phyloP scores from a whole-genome alignment of 2,329 filamentous ascomycete species.

The Penicillium freii region DNA sequence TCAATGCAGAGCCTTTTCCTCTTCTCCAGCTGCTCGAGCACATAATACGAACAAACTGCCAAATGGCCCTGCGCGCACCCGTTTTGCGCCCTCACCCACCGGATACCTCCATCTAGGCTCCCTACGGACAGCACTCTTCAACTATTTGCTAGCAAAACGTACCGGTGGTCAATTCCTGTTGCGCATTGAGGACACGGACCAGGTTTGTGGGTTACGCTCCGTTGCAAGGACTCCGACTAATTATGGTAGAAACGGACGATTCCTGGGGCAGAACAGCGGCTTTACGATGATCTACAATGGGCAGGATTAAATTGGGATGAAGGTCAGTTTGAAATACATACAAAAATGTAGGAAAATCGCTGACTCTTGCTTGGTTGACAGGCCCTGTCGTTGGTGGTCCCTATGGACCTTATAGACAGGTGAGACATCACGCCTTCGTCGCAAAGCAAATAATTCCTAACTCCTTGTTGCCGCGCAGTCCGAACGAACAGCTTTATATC shows the following conservation, averaged over 20 bases:
- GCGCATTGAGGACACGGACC: slow-evolving; percentile 92
- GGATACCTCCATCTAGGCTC: slow-evolving; percentile 92
- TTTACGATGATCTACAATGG: slow-evolving; percentile 83
- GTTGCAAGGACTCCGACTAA: slow-evolving; percentile 28
- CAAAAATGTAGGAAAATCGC: slow-evolving; percentile 3
- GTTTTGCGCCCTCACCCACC: slow-evolving; percentile 94
- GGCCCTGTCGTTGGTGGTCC: slow-evolving; percentile 77
- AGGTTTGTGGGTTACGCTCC: slow-evolving; percentile 53
- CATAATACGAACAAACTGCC: slow-evolving; percentile 43
- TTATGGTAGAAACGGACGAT: slow-evolving; percentile 71
- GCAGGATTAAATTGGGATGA: slow-evolving; percentile 91
- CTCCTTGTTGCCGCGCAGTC: slow-evolving; percentile 54
- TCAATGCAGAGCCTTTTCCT: slow-evolving; percentile 36
- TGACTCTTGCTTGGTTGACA: slow-evolving; percentile 31
- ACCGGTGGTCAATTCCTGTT: slow-evolving; percentile 89
- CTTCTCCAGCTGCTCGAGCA: slow-evolving; percentile 27
- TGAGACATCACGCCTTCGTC: slow-evolving; percentile 37
- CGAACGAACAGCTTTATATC: slow-evolving; percentile 72
- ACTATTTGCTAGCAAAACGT: slow-evolving; percentile 82
- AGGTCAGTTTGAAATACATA: slow-evolving; percentile 49
- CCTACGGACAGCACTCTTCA: slow-evolving; percentile 89
- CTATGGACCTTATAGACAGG: slow-evolving; percentile 82
- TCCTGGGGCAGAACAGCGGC: slow-evolving; percentile 69
- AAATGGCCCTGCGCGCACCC: slow-evolving; percentile 65
- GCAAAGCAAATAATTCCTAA: slow-evolving; percentile 1